Base-by-base conservation (phyloP, 768 basidiomycete genomes). In the Suillus subaureus region DNA sequence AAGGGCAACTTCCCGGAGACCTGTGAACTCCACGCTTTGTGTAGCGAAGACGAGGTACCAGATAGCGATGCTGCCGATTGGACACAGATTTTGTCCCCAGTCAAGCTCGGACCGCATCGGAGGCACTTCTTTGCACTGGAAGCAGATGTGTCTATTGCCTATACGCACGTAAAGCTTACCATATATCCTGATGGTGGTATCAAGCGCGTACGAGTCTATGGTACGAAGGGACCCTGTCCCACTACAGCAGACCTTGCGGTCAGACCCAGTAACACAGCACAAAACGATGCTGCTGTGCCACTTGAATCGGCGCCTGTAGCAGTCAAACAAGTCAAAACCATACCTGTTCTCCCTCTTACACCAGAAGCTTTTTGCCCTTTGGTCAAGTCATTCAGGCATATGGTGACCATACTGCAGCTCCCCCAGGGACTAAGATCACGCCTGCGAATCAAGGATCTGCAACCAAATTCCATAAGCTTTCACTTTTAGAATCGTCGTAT, bases 161-260 rank as follows among this genome's bases (percentile, higher is more conserved):
- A 88, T 75, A 95, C 89, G 16, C 97, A 99, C 76, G 85, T 98
- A 65, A 87, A 89, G 70, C 79, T 97, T 66, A 94, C 92, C 23
- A 97, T 97, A 70, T 86, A 91, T 74, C 97, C 97, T 1, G 97
- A 99, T 72, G 97, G 97, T 51, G 97, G 97, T 31, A 79, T 98
- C 73, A 99, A 99, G 79, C 87, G 97, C 28, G 82, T 99, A n/a
- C 86, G 97, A 66, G 77, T 97, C 58, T 81, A 88, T 69, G 94
- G 97, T 6, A 79, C 83, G 62, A 84, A 86, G 57, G 82, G 82
- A 52, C 74, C 71, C 33, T 70, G 65, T 39, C 58, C 66, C 33
- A 63, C 57, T 61, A 42, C 64, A 45, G 56, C 39, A 31, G 58
- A 60, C 26, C 28, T 42, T 42, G 18, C 37, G 9, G 26, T 13